Percentiles rank a stretch among this genome's conserved stretches.
These are phyloP conservation scores for Croton setiger DNA, from an alignment of 441 rosid species.

Conservation along the genomic window DNA sequence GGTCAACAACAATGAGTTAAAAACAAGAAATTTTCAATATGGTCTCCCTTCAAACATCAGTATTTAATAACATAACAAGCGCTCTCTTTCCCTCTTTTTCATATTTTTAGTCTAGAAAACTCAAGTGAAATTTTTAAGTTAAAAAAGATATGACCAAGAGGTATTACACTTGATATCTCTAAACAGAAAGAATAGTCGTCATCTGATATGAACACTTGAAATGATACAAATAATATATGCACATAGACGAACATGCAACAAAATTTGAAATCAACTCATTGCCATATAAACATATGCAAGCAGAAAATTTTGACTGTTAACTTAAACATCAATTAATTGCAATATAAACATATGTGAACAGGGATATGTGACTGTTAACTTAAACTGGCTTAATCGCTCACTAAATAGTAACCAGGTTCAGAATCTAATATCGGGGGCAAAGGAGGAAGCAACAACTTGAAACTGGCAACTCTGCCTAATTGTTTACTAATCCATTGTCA, in stretches of 20 bases:
- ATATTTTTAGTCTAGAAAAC: constrained; percentile 1
- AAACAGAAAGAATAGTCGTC: background rate
- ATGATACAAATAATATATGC: background rate
- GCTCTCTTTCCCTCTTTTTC: background rate
- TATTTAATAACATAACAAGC: no score
- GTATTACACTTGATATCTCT: background rate
- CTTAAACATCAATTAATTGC: background rate
- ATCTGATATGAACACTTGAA: background rate
- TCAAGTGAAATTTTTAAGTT: background rate
- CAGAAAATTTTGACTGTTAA: background rate
- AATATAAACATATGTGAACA: background rate
- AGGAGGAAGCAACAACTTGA: no score
- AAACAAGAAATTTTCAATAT: background rate
- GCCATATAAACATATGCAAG: background rate
- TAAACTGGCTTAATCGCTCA: background rate
- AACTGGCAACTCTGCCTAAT: no score
- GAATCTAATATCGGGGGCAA: no score
- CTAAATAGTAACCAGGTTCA: no score
- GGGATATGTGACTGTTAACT: background rate
- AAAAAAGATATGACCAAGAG: no score
- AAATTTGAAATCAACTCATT: background rate
- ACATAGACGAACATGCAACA: background rate
- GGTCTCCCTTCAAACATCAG: background rate
- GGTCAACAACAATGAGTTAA: no score
- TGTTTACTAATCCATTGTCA: background rate